Evolutionary conservation across 2,329 filamentous ascomycete genomes (phyloP).

Genomic region (Leptodontidium sp.): DNA sequence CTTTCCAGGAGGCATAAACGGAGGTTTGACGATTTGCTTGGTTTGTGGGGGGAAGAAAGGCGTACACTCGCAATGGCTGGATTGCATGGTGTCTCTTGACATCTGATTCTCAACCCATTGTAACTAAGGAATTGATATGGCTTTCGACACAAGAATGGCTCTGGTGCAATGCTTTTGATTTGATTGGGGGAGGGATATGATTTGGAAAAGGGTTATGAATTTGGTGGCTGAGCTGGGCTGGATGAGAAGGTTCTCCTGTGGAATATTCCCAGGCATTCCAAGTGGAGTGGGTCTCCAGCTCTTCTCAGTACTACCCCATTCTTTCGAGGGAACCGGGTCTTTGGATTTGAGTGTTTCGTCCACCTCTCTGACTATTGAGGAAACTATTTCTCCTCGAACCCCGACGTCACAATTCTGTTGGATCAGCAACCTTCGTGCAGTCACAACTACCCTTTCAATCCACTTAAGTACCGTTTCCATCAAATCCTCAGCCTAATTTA

Average conservation of each 20-base stretch:
- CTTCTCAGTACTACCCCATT: background rate
- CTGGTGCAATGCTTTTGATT: slow-evolving; percentile 16
- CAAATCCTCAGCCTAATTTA: background rate
- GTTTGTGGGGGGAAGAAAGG: slow-evolving; percentile 37
- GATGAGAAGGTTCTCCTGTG: background rate
- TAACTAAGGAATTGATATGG: slow-evolving; percentile 45
- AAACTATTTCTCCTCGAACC: background rate
- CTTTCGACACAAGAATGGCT: slow-evolving; percentile 31
- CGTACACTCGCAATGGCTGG: slow-evolving; percentile 45
- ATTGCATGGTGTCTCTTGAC: slow-evolving; percentile 37
- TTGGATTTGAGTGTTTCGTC: background rate
- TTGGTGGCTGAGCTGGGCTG: background rate
- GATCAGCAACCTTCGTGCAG: background rate
- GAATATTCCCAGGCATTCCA: background rate
- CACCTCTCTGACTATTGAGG: background rate
- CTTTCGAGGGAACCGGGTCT: background rate
- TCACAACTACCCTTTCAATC: background rate
- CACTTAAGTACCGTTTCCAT: background rate
- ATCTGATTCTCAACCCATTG: slow-evolving; percentile 40
- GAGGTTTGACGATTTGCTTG: slow-evolving; percentile 25
- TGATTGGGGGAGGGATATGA: background rate
- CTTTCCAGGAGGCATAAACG: slow-evolving; percentile 65
- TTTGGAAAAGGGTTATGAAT: background rate
- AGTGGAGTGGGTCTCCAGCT: slow-evolving; percentile 1
- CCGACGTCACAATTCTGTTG: background rate